phyloP scores from a whole-genome alignment of 2,329 filamentous ascomycete species.

The Microsporum audouinii region DNA sequence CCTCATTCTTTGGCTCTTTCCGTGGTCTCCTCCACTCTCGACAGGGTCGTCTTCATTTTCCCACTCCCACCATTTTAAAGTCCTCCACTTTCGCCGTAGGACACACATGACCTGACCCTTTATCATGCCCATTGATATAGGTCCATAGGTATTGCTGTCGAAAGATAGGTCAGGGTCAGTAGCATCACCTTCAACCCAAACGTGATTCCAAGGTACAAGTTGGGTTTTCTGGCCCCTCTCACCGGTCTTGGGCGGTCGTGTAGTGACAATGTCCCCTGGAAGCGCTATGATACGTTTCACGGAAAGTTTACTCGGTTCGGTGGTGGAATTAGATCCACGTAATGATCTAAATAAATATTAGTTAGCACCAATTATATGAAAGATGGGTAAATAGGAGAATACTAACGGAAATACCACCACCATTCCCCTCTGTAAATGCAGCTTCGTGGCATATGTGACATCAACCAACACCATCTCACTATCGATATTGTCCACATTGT shows the following conservation, averaged over 20 bases:
- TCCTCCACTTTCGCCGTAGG: slow-evolving; percentile 48
- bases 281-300: slow-evolving; percentile 78
- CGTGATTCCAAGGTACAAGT: slow-evolving; percentile 66
- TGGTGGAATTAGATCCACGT: slow-evolving; percentile 50
- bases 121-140: slow-evolving; percentile 63
- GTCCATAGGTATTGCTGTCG: slow-evolving; percentile 87
- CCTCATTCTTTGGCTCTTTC: slow-evolving; percentile 23
- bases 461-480: slow-evolving; percentile 35
- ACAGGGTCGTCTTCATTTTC: slow-evolving; percentile 19
- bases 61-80: slow-evolving; percentile 30
- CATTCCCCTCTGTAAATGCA: slow-evolving; percentile 57
- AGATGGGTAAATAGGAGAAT: not conserved
- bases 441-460: slow-evolving; percentile 32
- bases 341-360: not conserved
- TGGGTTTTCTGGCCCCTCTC: slow-evolving; percentile 23
- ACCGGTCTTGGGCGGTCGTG: slow-evolving; percentile 49
- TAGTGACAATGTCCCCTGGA: slow-evolving; percentile 64
- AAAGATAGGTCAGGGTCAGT: slow-evolving; percentile 50
- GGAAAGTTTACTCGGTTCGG: slow-evolving; percentile 54
- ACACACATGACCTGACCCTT: slow-evolving; percentile 63
- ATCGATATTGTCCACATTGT: slow-evolving; percentile 33
- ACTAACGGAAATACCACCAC: slow-evolving; percentile 51
- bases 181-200: slow-evolving; percentile 93
- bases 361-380: not conserved
- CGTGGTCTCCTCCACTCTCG: slow-evolving; percentile 9